These are phyloP conservation scores for Leishmania arabica DNA, from an alignment of 208 protist genomes.

Conservation along the genomic window DNA sequence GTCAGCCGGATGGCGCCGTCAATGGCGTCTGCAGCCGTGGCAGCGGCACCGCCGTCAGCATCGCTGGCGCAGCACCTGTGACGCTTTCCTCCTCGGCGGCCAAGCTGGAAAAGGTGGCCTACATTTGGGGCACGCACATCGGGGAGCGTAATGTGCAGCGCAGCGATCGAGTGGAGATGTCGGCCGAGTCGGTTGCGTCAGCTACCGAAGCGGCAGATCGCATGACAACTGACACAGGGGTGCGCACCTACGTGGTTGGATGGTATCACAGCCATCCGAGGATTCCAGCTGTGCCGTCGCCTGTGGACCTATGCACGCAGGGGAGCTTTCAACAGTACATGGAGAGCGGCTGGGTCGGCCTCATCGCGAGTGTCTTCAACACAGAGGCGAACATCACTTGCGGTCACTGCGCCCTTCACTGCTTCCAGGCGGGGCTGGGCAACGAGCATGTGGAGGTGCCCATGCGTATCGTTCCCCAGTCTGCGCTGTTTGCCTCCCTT, in stretches of 20 bases:
- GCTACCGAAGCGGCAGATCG: constrained; percentile 64
- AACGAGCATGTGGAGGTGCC: constrained; percentile 52
- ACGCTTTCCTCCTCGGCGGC: not conserved
- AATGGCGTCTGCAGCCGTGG: not conserved
- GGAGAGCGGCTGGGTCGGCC: constrained; percentile 79
- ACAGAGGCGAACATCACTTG: constrained; percentile 29
- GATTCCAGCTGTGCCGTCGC: constrained; percentile 71
- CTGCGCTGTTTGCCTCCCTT: constrained; percentile 14
- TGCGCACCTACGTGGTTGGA: constrained; percentile 60
- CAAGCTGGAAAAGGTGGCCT: constrained; percentile 39
- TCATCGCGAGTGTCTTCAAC: constrained; percentile 89
- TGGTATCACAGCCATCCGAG: constrained; percentile 92
- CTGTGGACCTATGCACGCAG: constrained; percentile 81
- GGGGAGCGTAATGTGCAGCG: constrained; percentile 69
- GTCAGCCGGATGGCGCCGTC: too few species aligned
- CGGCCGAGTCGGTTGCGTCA: constrained; percentile 49
- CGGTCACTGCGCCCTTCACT: constrained; percentile 59
- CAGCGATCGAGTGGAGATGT: constrained; percentile 80
- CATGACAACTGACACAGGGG: constrained; percentile 30
- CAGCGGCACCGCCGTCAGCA: not conserved
- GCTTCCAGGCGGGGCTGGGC: constrained; percentile 57
- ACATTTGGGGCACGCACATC: constrained; percentile 56
- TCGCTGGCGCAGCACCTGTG: not conserved
- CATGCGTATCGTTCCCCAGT: constrained; percentile 38
- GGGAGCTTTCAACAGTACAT: constrained; percentile 66